phyloP scores from a whole-genome alignment of 371 early-diverging fungal species.

The Mortierella sp. region DNA sequence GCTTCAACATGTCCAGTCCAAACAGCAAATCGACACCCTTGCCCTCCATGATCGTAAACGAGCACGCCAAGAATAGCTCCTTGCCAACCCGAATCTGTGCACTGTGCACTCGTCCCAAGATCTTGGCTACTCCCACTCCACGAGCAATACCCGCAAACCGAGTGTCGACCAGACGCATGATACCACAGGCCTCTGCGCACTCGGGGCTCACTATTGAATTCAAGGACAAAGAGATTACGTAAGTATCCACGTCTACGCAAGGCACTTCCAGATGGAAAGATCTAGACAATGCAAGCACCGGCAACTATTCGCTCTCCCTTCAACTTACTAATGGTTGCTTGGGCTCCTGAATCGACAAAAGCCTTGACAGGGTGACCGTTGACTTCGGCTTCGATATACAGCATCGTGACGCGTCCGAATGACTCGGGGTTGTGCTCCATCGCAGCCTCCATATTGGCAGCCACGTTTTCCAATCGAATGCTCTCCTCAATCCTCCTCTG shows the following conservation, averaged over 20 bases:
- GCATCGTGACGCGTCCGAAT: slow-evolving; percentile 90
- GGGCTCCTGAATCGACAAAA: slow-evolving; percentile 98
- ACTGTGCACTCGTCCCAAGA: slow-evolving; percentile 93
- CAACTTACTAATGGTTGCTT: slow-evolving; percentile 93
- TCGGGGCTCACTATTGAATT: slow-evolving; percentile 80
- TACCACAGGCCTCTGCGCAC: slow-evolving; percentile 87
- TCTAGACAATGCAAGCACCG: too few relatives aligned
- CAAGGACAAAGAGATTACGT: not conserved
- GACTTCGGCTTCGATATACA: slow-evolving; percentile 91
- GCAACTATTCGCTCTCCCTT: too few relatives aligned
- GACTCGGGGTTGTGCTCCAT: slow-evolving; percentile 97
- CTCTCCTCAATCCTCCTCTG: slow-evolving; percentile 93
- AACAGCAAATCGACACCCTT: slow-evolving; percentile 93
- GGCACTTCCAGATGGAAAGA: not conserved
- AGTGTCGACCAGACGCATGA: slow-evolving; percentile 91
- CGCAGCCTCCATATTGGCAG: slow-evolving; percentile 89
- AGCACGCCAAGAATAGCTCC: slow-evolving; percentile 83
- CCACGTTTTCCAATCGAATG: slow-evolving; percentile 89
- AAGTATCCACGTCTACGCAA: not conserved
- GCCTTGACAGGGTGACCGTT: slow-evolving; percentile 92
- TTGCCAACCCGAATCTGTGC: slow-evolving; percentile 85
- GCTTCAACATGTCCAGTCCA: slow-evolving; percentile 95
- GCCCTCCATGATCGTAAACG: slow-evolving; percentile 95
- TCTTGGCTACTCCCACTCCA: slow-evolving; percentile 97
- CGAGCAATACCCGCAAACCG: slow-evolving; percentile 93